Evolutionary conservation across 2,329 filamentous ascomycete species (phyloP), one percentile per base, ranked within the genome.

Genomic region (Escovopsis weberi): DNA sequence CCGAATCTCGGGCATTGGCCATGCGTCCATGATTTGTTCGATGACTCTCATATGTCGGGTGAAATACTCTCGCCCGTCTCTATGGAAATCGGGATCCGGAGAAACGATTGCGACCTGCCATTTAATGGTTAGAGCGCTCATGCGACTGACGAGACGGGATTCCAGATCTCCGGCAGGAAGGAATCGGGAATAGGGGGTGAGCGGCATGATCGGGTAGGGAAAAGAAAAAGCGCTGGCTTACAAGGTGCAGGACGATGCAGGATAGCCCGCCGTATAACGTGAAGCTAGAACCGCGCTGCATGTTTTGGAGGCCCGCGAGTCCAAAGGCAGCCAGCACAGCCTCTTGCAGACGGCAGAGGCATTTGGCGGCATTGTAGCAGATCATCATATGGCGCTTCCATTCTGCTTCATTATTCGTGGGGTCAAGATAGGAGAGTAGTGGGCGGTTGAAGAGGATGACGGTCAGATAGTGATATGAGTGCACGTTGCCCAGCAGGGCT

Each of bases 241-340:
- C 89, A 62, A 96, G 63, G 61, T 96, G 88, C 43, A 96, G 73
- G 62, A 95, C 88, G 23, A 89, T 88, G 65, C 88, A 94, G 1
- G 86, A 91, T 38, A 96, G 66, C 26, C 94, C 78, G 43, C 81
- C 79, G 56, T 96, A 96, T n/a, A 96, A 86, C 6, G 85, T 86
- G 55, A 94, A 96, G 61, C 88, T 94, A 58, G 94, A 87, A 34
- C 89, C 89, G 50, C 89, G 75, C 55, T 89, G 82, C 89, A 95
- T 95, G 63, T 82, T 93, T 52, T 91, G 72, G 12, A 96, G 68
- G 1, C 88, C 89, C 12, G 75, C 75, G 46, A 94, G 66, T 3
- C 87, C 85, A 59, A 80, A 94, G 0, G 75, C 74, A 42, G 81
- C 73, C 45, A 94, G 56, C 33, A 94, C 77, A 2, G 81, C 81